Base-by-base conservation (phyloP, 768 basidiomycete genomes). In the Nidularia pulvinata region DNA sequence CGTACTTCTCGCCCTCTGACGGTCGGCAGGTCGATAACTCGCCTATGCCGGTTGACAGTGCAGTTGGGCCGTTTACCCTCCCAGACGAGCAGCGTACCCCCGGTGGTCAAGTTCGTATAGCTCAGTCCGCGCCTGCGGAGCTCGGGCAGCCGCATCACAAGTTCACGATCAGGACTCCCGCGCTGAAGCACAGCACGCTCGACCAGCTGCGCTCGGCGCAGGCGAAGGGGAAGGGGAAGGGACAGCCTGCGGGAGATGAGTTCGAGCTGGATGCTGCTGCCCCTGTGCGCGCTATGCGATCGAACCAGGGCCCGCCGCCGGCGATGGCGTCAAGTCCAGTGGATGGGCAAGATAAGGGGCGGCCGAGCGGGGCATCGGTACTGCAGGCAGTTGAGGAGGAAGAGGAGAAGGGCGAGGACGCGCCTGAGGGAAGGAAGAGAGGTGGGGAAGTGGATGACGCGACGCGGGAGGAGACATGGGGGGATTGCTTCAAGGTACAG, bases 401-500 rank as follows among this genome's bases (percentile, higher is more conserved):
- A 43, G 59, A 57, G 35, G 57, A 58, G 34, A 53, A 49, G 32
- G 13, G 13, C 11, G n/a, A 46, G 45, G 45, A 14, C 3, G 49
- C 16, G 33, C 33, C 25, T 30, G 50, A 49, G 19, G 34, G 14
- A 11, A 35, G 35, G n/a, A 33, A 33, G 35, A 51, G 46, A 1
- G 46, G 13, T 46, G 57, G 53, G 34, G 57, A 61, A 22, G 51
- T 48, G 30, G 54, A 51, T 36, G 69, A 71, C 35, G 67, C 62
- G 7, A 65, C 53, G 45, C 49, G 57, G 57, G 68, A 67, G 53
- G 75, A 69, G 14, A 60, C 63, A 2, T 91, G 91, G 92, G 92
- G 91, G 11, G 81, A 86, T 49, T 77, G 88, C 4, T 97, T 98
- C 79, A 78, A 79, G 55, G 72, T 97, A 25, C 80, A 94, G 59